A percentile compares a stretch with the other conserved stretches of the same genome.
Conservation (phyloP, 192 early-diverging fungal genomes). For the Glomus cerebriforme region DNA sequence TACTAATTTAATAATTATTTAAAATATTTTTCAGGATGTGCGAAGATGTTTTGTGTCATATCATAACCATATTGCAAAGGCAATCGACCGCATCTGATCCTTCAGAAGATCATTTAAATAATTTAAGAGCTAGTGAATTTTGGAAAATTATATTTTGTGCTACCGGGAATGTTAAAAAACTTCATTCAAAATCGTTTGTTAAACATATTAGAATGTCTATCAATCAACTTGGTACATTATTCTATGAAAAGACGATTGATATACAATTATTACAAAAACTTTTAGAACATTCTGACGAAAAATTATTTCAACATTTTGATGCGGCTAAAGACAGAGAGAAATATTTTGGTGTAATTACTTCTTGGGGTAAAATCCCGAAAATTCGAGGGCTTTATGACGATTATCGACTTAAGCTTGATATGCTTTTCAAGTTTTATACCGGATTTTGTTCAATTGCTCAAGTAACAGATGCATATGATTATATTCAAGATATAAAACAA, state of each 20-base stretch:
- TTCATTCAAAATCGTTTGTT: neutral
- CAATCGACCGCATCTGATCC: neutral
- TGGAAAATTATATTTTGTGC: neutral
- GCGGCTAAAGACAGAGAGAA: neutral
- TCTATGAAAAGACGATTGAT: neutral
- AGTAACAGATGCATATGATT: neutral
- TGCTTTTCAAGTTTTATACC: neutral
- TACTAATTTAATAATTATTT: no score
- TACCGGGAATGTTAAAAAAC: neutral
- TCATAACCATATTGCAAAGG: neutral
- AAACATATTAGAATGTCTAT: neutral
- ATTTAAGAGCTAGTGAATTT: neutral
- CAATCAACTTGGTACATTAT: neutral
- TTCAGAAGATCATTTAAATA: neutral
- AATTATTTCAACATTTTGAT: neutral
- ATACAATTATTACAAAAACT: neutral
- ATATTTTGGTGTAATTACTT: neutral
- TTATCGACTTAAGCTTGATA: neutral
- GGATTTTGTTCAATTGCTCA: neutral
- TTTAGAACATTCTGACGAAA: neutral
- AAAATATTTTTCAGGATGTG: neutral
- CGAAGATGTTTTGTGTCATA: neutral
- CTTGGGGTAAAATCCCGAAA: neutral
- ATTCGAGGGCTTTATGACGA: neutral
- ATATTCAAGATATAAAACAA: neutral